A percentile compares a stretch with the other conserved stretches of the same genome.
Evolutionary conservation across 768 basidiomycete genomes (phyloP).

Genomic region (Auriscalpium orientale): DNA sequence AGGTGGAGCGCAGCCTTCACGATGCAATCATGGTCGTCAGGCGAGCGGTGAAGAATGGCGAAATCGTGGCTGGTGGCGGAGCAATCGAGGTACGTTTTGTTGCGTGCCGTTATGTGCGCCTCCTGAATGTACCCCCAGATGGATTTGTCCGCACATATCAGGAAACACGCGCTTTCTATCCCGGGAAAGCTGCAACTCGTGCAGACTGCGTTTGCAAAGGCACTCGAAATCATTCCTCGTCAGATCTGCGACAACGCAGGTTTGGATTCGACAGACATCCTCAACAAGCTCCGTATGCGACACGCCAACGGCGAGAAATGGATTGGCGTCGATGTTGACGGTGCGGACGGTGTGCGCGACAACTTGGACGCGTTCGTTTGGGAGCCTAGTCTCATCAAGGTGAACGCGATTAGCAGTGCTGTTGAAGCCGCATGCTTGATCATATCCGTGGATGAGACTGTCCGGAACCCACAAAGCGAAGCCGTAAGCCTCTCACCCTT

Average conservation of each 20-base stretch:
- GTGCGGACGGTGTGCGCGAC: slow-evolving; percentile 79
- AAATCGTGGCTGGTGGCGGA: slow-evolving; percentile 96
- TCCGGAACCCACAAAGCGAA: slow-evolving; percentile 92
- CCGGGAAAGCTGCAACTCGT: slow-evolving; percentile 94
- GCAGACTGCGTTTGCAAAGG: slow-evolving; percentile 92
- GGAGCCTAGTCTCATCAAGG: slow-evolving; percentile 94
- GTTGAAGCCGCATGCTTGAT: slow-evolving; percentile 95
- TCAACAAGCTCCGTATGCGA: slow-evolving; percentile 96
- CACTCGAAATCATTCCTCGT: slow-evolving; percentile 93
- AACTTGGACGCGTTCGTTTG: slow-evolving; percentile 98
- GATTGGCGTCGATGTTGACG: slow-evolving; percentile 94
- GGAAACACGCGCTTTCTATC: slow-evolving; percentile 85
- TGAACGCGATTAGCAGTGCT: slow-evolving; percentile 92
- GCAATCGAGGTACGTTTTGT: slow-evolving; percentile 73
- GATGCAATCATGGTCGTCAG: slow-evolving; percentile 99
- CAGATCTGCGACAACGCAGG: slow-evolving; percentile 99
- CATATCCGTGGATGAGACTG: slow-evolving; percentile 95
- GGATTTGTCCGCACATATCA: slow-evolving; percentile 93
- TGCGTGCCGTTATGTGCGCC: neutral
- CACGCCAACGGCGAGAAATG: slow-evolving; percentile 85
- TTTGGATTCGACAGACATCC: slow-evolving; percentile 91
- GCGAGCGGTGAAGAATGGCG: slow-evolving; percentile 89
- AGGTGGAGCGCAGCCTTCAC: slow-evolving; percentile 94
- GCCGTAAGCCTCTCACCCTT: slow-evolving; percentile 43
- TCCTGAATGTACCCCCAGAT: slow-evolving; percentile 46